Percentiles rank a stretch among this genome's conserved stretches.
Evolutionary conservation across 2,329 filamentous ascomycete genomes (phyloP).

Genomic region (Neobulgaria alba): DNA sequence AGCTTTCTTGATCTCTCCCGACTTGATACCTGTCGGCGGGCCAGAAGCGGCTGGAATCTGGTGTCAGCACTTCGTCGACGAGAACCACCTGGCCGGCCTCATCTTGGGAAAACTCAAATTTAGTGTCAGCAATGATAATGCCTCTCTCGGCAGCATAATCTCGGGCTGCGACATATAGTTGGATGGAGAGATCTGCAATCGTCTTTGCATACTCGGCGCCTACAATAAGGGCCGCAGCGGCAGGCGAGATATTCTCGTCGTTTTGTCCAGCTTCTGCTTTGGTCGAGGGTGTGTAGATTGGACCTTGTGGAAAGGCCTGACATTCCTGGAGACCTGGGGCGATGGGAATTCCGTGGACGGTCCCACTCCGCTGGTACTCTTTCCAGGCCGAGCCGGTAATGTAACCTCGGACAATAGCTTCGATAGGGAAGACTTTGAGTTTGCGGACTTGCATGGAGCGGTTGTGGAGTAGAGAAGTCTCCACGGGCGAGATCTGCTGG

Average conservation of each 20-base stretch:
- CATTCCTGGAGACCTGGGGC: slow-evolving; percentile 51
- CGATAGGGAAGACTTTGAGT: slow-evolving; percentile 56
- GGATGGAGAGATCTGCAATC: slow-evolving; percentile 49
- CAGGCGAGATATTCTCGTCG: slow-evolving; percentile 62
- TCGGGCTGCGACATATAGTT: slow-evolving; percentile 49
- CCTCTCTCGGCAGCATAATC: slow-evolving; percentile 48
- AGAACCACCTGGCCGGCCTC: slow-evolving; percentile 55
- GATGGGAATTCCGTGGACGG: slow-evolving; percentile 56
- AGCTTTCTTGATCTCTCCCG: slow-evolving; percentile 70
- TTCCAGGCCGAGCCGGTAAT: slow-evolving; percentile 66
- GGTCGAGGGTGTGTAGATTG: slow-evolving; percentile 60
- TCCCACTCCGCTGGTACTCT: slow-evolving; percentile 55
- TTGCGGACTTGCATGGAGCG: slow-evolving; percentile 60
- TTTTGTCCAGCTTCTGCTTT: slow-evolving; percentile 60
- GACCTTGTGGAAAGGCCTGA: slow-evolving; percentile 46
- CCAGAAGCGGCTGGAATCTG: slow-evolving; percentile 84
- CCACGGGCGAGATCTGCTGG: slow-evolving; percentile 33
- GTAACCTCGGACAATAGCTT: slow-evolving; percentile 66
- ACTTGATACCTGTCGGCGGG: slow-evolving; percentile 61
- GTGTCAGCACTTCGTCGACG: slow-evolving; percentile 67
- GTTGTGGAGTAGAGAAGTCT: slow-evolving; percentile 37
- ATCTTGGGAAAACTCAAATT: slow-evolving; percentile 65
- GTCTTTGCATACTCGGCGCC: slow-evolving; percentile 49
- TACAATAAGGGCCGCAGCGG: slow-evolving; percentile 38
- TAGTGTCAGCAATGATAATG: slow-evolving; percentile 67